Evolutionary conservation across 2,329 filamentous ascomycete species (phyloP), one percentile per base, ranked within the genome.

Genomic region (Aspergillus viridinutans): DNA sequence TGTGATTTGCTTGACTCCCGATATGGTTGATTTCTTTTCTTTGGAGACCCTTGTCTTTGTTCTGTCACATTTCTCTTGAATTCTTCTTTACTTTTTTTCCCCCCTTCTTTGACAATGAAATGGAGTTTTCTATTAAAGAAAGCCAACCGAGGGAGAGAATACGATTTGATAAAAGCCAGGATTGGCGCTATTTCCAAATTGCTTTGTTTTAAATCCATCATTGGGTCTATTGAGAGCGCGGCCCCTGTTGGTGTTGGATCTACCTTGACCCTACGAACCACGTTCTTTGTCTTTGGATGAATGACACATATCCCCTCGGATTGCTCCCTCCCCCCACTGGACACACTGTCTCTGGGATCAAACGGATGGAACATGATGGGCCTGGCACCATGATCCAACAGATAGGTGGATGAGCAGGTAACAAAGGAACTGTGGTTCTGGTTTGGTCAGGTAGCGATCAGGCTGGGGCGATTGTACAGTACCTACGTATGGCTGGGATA

Each of bases 181-280:
- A 54, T 61, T 59, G 58, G 58, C 52, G 52, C 57, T 59, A 57
- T 57, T 59, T 32, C 40, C 43, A 47, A 60, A 62, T 59, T 61
- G 56, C 58, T 62, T 62, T 62, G 60, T 62, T 62, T 55, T 54
- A 59, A 58, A 40, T 55, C 56, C 59, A 62, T 59, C 56, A 61
- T 61, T 48, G 29, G 35, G 38, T 55, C 40, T 59, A 25, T 38
- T 42, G 48, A 35, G 14, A 2, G 32, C 48, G 17, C 50, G 26
- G 20, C 56, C 53, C 57, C 52, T 53, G 52, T 53, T 55, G 40
- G 50, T 49, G 53, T 32, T 32, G 54, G 43, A 32, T 47, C 47
- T 28, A 50, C 42, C 48, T 53, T 53, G 21, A 49, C 50, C 52
- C 49, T 58, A 25, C 17, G 49, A 23, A 50, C 28, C 49, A 50